Base-by-base conservation (phyloP, 1,284 basidiomycete genomes). In the Macrocybe sp. region DNA sequence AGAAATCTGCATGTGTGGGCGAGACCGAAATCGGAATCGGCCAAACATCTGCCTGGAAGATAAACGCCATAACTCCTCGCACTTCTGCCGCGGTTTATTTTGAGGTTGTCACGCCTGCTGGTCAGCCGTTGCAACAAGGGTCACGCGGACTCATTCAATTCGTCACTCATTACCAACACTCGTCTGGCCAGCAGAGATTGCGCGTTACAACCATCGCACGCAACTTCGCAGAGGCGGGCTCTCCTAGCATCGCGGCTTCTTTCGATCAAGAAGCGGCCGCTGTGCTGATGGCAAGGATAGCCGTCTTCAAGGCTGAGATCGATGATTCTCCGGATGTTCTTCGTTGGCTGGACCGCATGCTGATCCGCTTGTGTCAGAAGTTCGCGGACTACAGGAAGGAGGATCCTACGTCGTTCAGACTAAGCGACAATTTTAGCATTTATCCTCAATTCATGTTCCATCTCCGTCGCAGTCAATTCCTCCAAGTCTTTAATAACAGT, bases 361-460 rank as follows among this genome's bases (percentile, higher is more conserved):
- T 99, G 48, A 99, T 99, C 63, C 82, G 97, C 8, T 74, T 99
- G 37, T 99, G 97, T 71, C 97, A 99, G 74, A 99, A 99, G 78
- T 99, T 99, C 64, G 97, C 97, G 48, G 95, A 98, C 66, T 99
- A 99, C 66, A 77, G 94, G 61, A 99, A 99, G 73, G 97, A 99
- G 69, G 97, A 99, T 63, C 92, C 96, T 3, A 83, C 87, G 44
- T 92, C 87, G 66, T 99, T 99, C 81, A 78, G 94, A 55, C 75
- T 99, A 55, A 78, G 84, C 52, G 94, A 97, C 61, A 96, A 96
- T 68, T 99, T 99, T 70, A 93, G 90, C 66, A 99, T 99, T 62
- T 99, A 99, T 69, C 97, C 97, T 32, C 97, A 99, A 67, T 99
- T 99, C 76, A 99, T 99, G 97, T 99, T 99, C 87, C 97, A 99